A percentile compares a stretch with the other conserved stretches of the same genome.
Evolutionary conservation across 1,284 basidiomycete species (phyloP).

Genomic region (Moesziomyces antarcticus): DNA sequence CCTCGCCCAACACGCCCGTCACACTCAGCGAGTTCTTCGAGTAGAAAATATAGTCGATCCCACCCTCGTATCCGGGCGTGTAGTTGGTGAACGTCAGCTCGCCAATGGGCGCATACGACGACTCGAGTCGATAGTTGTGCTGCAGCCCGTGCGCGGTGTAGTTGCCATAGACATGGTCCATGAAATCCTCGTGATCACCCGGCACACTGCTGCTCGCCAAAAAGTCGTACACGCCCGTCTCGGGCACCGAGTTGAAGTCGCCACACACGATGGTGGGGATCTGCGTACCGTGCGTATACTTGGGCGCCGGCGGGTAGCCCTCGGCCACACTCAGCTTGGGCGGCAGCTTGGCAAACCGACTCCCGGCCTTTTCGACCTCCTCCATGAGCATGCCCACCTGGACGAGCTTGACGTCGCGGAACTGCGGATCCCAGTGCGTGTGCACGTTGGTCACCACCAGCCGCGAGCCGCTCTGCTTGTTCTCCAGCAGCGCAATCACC

Average conservation of each 20-base stretch:
- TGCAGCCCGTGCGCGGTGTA: constrained; percentile 90
- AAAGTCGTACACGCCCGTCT: constrained; percentile 92
- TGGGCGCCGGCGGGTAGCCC: constrained; percentile 71
- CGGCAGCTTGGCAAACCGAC: constrained; percentile 85
- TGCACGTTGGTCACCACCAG: constrained; percentile 91
- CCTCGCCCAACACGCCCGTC: constrained; percentile 86
- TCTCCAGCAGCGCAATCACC: constrained; percentile 87
- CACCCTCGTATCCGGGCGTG: constrained; percentile 75
- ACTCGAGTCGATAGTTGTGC: constrained; percentile 84
- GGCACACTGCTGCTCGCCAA: constrained; percentile 76
- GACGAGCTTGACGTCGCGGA: constrained; percentile 96
- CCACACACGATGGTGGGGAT: constrained; percentile 92
- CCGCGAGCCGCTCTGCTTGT: constrained; percentile 84
- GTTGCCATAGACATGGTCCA: constrained; percentile 87
- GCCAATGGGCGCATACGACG: constrained; percentile 74
- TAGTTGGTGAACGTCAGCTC: constrained; percentile 85
- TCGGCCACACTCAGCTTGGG: constrained; percentile 72
- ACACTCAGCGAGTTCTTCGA: constrained; percentile 81
- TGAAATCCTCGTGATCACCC: constrained; percentile 88
- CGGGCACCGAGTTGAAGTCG: constrained; percentile 91
- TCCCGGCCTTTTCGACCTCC: constrained; percentile 88
- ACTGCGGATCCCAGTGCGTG: constrained; percentile 92
- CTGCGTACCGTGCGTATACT: constrained; percentile 83
- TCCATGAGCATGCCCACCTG: constrained; percentile 92
- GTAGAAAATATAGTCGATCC: constrained; percentile 96